Evolutionary conservation across 2,329 filamentous ascomycete species (phyloP), one percentile per base, ranked within the genome.

Genomic region (Exophiala spinifera): DNA sequence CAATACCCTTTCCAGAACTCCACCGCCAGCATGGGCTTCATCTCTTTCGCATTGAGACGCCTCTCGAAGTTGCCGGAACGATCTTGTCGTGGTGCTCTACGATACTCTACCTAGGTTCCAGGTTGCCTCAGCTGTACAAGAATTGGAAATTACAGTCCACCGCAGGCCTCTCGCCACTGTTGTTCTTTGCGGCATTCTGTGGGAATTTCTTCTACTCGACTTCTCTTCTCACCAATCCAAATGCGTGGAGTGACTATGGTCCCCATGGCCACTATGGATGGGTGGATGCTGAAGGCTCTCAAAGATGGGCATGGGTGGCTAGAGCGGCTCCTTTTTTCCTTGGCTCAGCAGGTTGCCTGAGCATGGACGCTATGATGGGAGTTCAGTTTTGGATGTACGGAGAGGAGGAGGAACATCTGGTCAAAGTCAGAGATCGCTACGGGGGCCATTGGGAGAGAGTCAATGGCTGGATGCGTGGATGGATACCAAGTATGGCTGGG

Each of bases 181-280:
- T 87, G 46, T 87, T 87, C 70, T 72, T 80, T 36, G 84, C 84
- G 4, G 84, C 84, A 2, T 87, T 87, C 66, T 80, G 79, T 63
- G 84, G 84, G 2, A 87, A 87, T 64, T 70, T 85, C 39, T 86
- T 86, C 72, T 87, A 87, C 71, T 84, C 81, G 8, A 69, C 73
- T 23, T 85, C 83, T 0, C 70, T 87, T 3, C 67, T 84, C 31
- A 79, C 82, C 2, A 87, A 86, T 64, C 84, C 84, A 1, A 79
- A 79, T 57, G 83, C 79, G 6, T 87, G 84, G 84, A 68, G 67
- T 46, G 74, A 81, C 60, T 82, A 79, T 50, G 71, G 73, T 0
- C 71, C 84, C 0, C 76, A 83, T 63, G 81, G 82, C 19, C 73
- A 75, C 6, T 76, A 80, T 45, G 82, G 82, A 51, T 86, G 84